Evolutionary conservation across 2,329 filamentous ascomycete genomes (phyloP).

Genomic region (Saccharata proteae): DNA sequence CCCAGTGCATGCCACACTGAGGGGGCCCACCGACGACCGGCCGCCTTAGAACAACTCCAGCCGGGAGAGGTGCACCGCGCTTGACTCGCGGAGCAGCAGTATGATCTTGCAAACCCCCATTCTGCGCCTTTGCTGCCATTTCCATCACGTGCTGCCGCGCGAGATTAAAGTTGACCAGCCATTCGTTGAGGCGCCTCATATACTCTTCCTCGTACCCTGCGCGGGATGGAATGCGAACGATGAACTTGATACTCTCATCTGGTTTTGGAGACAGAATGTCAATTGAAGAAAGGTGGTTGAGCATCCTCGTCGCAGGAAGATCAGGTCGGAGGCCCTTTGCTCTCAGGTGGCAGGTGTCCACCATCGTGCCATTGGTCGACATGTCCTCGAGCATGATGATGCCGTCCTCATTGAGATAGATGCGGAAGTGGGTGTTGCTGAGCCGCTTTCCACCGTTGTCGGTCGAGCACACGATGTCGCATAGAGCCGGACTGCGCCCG

Average conservation of each 20-base stretch:
- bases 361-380: conserved; percentile 90
- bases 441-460: too few relatives aligned
- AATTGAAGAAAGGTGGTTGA: conserved; percentile 62
- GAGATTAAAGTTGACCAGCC: too few relatives aligned
- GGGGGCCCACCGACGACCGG: conserved; percentile 12
- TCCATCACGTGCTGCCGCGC: conserved; percentile 1
- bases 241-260: conserved; percentile 60
- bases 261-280: conserved; percentile 46
- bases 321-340: conserved; percentile 24
- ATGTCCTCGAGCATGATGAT: conserved; percentile 85
- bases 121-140: not conserved
- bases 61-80: not conserved
- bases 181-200: conserved; percentile 54
- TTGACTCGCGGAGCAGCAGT: too few relatives aligned
- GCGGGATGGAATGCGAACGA: conserved; percentile 67
- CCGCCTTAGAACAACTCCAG: not conserved
- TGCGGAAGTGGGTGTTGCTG: conserved; percentile 93
- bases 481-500: conserved; percentile 59
- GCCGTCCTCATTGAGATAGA: conserved; percentile 76
- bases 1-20: conserved; percentile 60
- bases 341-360: conserved; percentile 59
- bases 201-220: conserved; percentile 59
- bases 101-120: too few relatives aligned
- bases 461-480: conserved; percentile 59
- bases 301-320: conserved; percentile 44